phyloP scores from a whole-genome alignment of 768 basidiomycete species.

The Asterophora parasitica region DNA sequence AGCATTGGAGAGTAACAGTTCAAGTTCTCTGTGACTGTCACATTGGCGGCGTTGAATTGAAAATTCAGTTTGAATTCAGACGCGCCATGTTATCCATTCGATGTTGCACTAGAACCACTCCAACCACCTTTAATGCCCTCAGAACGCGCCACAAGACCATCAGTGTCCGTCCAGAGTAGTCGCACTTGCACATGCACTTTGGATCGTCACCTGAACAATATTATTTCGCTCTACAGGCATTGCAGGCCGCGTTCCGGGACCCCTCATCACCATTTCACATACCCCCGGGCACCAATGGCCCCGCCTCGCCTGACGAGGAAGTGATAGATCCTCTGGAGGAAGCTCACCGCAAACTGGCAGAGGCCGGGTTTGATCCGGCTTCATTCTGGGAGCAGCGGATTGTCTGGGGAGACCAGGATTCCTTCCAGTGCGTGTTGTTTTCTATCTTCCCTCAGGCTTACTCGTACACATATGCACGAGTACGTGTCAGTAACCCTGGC shows the following conservation, averaged over 20 bases:
- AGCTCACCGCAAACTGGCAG: slow-evolving; percentile 37
- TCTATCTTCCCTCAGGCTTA: no score
- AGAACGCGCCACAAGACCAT: slow-evolving; percentile 7
- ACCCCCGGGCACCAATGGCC: slow-evolving; percentile 54
- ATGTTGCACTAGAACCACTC: neutral
- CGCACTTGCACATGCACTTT: no score
- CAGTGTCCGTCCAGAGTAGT: slow-evolving; percentile 4
- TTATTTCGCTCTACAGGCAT: slow-evolving; percentile 35
- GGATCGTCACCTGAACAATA: no score
- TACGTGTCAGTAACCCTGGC: no score
- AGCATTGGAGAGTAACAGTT: no score
- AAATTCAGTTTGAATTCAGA: no score
- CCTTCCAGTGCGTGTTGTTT: slow-evolving; percentile 62
- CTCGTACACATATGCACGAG: neutral
- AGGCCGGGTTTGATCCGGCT: slow-evolving; percentile 49
- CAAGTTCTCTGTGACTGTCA: no score
- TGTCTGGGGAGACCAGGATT: slow-evolving; percentile 78
- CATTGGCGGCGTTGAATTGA: no score
- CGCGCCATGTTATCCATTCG: slow-evolving; percentile 7
- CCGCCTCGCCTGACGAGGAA: slow-evolving; percentile 46
- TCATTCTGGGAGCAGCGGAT: slow-evolving; percentile 78
- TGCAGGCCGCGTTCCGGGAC: slow-evolving; percentile 58
- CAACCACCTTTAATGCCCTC: neutral
- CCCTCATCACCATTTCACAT: slow-evolving; percentile 64
- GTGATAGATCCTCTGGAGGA: slow-evolving; percentile 25